Percentiles rank a stretch among this genome's conserved stretches.
Evolutionary conservation across 257 asterid species (phyloP).

Genomic region (Solanum chiquidenum): DNA sequence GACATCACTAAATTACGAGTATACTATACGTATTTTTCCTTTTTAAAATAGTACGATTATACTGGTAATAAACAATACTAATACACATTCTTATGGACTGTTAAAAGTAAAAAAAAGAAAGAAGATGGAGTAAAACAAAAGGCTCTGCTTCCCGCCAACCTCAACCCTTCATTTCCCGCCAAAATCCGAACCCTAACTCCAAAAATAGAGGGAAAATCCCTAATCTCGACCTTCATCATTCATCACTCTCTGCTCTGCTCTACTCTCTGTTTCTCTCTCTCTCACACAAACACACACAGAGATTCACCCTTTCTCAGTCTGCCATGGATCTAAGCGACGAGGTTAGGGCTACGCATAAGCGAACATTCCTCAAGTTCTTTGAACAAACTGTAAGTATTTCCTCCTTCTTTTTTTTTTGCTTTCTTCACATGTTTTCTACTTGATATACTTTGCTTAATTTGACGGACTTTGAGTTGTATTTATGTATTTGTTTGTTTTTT

Average conservation of each 20-base stretch:
- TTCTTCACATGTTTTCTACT: neutral
- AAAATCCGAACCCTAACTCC: constrained; percentile 16
- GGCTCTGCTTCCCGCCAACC: constrained; percentile 42
- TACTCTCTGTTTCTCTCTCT: neutral
- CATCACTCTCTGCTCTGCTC: neutral
- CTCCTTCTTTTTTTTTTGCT: neutral
- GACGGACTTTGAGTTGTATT: neutral
- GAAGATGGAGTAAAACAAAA: neutral
- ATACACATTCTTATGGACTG: neutral
- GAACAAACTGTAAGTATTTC: constrained; percentile 53
- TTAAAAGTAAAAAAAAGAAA: neutral
- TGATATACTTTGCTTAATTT: neutral
- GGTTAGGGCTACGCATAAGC: constrained; percentile 67
- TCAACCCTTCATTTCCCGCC: constrained; percentile 38
- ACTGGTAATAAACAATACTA: neutral
- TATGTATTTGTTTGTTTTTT: neutral
- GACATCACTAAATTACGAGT: neutral
- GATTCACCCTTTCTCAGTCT: neutral
- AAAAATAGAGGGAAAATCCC: neutral
- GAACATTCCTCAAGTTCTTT: constrained; percentile 78
- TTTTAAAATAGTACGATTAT: neutral
- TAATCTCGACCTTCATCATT: neutral
- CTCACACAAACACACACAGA: neutral
- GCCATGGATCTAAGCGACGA: constrained; percentile 87
- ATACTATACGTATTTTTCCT: neutral